Evolutionary conservation across 2,329 filamentous ascomycete genomes (phyloP), one percentile per base, ranked within the genome.

Genomic region (Trichoderma gracile): DNA sequence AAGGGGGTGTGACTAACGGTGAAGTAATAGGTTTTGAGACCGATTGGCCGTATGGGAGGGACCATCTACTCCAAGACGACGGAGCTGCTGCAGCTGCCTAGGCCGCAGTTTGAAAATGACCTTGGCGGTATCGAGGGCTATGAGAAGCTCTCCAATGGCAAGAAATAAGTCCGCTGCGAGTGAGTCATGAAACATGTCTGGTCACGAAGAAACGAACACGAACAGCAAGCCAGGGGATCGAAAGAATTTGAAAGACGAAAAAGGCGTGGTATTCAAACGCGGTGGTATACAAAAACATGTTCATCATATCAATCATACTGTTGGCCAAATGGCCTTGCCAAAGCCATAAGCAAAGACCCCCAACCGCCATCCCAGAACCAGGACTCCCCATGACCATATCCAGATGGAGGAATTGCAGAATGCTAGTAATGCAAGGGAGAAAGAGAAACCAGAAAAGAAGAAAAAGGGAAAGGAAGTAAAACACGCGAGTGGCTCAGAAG

Each of bases 11-110:
- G 9, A 7, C 40, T 56, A 17, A 45, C 43, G 23, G n/a, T 19
- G 25, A 57, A 3, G 8, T n/a, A 27, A 6, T 47, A 88, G 78
- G 82, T 96, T 9, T 78, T 97, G 63, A 86, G 86, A 67, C 92
- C 94, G 0, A 83, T 97, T 17, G 86, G 86, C 68, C 85, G 94
- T 43, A 72, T 97, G 25, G 94, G 94, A 27, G 94, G 94, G 1
- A 96, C 97, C 70, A 89, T 89, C 0, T 98, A 97, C 74, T 89
- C 84, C 0, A 83, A 93, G 49, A 80, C 84, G 0, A 87, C 84
- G 0, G 87, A 93, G 67, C 89, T 80, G 0, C 78, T 92, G 27
- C 93, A 97, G 80, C 76, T 97, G 25, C 85, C 83, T 6, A 80
- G 90, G 46, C 87, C 83, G 0, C 82, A 84, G 66, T 89, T 83